Percentiles rank a stretch among this genome's conserved stretches.
phyloP scores from a whole-genome alignment of 345 rosid species.

The Chamaenerion angustifolium region DNA sequence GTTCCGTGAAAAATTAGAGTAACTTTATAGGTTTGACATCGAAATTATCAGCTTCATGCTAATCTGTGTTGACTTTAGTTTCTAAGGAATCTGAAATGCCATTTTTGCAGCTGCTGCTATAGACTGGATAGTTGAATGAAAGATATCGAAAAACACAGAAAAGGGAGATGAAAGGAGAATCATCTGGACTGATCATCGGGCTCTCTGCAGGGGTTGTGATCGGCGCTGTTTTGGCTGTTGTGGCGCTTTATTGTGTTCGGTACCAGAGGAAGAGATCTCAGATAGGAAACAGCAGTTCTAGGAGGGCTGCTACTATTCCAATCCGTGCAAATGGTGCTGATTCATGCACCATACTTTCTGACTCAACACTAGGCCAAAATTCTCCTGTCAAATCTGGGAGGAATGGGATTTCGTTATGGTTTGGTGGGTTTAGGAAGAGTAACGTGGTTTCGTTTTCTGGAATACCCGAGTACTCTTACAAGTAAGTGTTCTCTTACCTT shows the following conservation, averaged over 20 bases:
- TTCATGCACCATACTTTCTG: conserved; percentile 59
- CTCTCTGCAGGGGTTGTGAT: conserved; percentile 86
- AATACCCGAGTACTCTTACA: conserved; percentile 84
- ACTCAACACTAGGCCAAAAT: conserved; percentile 70
- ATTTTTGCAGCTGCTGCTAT: conserved; percentile 14
- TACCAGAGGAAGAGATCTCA: conserved; percentile 72
- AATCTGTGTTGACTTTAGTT: conserved; percentile 3
- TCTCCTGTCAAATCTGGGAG: conserved; percentile 68
- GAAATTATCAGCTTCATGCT: conserved; percentile 2
- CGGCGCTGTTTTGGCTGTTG: conserved; percentile 66
- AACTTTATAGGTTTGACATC: conserved; percentile 3
- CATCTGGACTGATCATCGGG: conserved; percentile 79
- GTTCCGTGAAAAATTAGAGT: not conserved
- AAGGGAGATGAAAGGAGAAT: conserved; percentile 60
- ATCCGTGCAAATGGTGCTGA: conserved; percentile 72
- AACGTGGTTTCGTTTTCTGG: conserved; percentile 63
- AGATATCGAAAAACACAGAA: conserved; percentile 4
- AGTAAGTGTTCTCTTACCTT: conserved; percentile 27
- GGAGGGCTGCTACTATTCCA: conserved; percentile 62
- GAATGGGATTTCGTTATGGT: conserved; percentile 58
- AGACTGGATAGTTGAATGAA: conserved; percentile 26
- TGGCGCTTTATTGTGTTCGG: conserved; percentile 39
- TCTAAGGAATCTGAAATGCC: not conserved
- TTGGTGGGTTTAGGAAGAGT: conserved; percentile 60
- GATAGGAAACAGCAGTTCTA: conserved; percentile 80